Evolutionary conservation across 495 filamentous ascomycete species (phyloP).

Genomic region (Diplogelasinospora grovesii): DNA sequence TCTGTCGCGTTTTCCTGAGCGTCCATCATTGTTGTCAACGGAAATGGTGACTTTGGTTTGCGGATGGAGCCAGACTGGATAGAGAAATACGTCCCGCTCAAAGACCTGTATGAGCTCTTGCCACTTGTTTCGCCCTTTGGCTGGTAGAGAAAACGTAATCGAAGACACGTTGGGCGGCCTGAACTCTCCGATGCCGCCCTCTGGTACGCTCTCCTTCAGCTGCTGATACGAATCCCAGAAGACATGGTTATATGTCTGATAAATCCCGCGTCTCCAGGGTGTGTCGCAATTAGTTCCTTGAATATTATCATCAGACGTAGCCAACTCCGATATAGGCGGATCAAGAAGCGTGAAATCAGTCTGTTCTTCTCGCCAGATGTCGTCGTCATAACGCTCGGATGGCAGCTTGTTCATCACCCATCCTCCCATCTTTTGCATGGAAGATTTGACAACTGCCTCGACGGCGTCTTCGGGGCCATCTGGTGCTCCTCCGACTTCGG

Average conservation of each 20-base stretch:
- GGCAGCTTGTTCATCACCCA: background rate
- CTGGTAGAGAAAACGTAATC: background rate
- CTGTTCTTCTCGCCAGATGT: constrained; percentile 5
- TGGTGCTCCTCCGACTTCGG: too few relatives aligned
- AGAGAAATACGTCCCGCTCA: constrained; percentile 6
- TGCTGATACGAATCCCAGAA: constrained; percentile 7
- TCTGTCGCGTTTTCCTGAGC: too few relatives aligned
- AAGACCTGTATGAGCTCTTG: constrained; percentile 1
- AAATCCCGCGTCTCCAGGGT: constrained; percentile 3
- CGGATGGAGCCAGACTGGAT: constrained; percentile 8
- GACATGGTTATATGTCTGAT: constrained; percentile 8
- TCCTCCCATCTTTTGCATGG: background rate
- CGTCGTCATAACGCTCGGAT: background rate
- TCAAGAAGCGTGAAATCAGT: constrained; percentile 3
- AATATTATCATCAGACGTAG: too few relatives aligned
- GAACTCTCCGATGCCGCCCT: constrained; percentile 8
- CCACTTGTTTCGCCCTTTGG: too few relatives aligned
- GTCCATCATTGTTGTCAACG: background rate
- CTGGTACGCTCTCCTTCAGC: background rate
- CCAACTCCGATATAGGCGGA: too few relatives aligned
- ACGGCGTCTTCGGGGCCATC: too few relatives aligned
- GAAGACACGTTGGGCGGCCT: constrained; percentile 7
- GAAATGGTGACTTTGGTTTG: background rate
- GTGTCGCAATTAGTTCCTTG: too few relatives aligned
- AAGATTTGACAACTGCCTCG: too few relatives aligned